Evolutionary conservation across 2,329 filamentous ascomycete genomes (phyloP), one percentile per base, ranked within the genome.

Genomic region (Diplodia seriata): DNA sequence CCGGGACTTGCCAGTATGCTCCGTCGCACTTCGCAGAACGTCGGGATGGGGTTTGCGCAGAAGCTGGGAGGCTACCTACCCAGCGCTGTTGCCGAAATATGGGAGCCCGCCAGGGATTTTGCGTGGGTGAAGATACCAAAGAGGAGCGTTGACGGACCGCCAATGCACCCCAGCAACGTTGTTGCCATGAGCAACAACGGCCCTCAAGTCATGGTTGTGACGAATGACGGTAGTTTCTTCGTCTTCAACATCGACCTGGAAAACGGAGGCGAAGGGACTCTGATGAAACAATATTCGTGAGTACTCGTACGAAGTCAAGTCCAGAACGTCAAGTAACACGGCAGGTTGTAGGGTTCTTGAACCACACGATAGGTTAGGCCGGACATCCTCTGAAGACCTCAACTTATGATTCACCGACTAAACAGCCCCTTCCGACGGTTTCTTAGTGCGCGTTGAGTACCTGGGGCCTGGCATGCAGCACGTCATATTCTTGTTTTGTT

Each of bases 151-250:
- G 66, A 68, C 23, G 66, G 66, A 26, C 66, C 66, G 36, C 50
- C 50, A 68, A 79, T 49, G 74, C 82, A 73, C 43, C 80, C 77
- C 20, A 73, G 75, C 38, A 70, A 74, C 20, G 94, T 99, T n/a
- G 95, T 99, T 53, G 94, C 95, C 9, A 96, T 99, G 90, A 97
- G 92, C 76, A 95, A 90, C 75, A 97, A 90, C 76, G 94, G 91
- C 31, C 95, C 95, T 0, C 94, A 98, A 74, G 92, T 99, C 59
- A 98, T 99, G 94, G 92, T 98, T 0, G 94, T 97, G 15, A 99
- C 95, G 0, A 97, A 91, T 73, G 95, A 99, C 77, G 95, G 95
- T 11, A 90, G 90, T 29, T 98, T 97, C 76, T 97, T 95, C 73
- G 91, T 98, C 36, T 99, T 94, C 80, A 94, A 92, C 71, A 93